Conservation (phyloP, 2,329 filamentous ascomycete species). For the Zelopaecilomyces penicillatus region DNA sequence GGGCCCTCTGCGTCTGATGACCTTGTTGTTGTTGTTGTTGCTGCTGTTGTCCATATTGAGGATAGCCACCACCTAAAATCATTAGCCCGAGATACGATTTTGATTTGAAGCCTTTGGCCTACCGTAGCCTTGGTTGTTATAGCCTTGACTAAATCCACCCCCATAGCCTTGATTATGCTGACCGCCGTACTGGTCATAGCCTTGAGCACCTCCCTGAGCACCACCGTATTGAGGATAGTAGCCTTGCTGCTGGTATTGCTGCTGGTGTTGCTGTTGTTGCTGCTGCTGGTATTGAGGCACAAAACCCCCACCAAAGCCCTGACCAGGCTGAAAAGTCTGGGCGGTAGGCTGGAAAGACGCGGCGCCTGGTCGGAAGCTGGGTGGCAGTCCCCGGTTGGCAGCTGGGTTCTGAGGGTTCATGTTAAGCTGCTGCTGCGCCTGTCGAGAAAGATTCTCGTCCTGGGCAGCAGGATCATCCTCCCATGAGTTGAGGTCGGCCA, state of each 20-base stretch:
- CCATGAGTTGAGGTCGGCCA: constrained; percentile 93
- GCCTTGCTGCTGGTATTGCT: constrained; percentile 42
- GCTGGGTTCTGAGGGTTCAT: constrained; percentile 48
- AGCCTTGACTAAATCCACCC: constrained; percentile 41
- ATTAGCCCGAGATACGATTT: constrained; percentile 11
- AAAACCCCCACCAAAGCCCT: constrained; percentile 52
- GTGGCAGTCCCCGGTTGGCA: constrained; percentile 16
- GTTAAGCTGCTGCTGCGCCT: constrained; percentile 69
- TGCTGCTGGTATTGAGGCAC: constrained; percentile 46
- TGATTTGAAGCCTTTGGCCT: constrained; percentile 6
- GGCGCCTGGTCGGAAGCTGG: constrained; percentile 42
- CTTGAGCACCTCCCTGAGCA: constrained; percentile 28
- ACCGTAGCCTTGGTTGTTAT: constrained; percentile 38
- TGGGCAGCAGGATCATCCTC: constrained; percentile 77
- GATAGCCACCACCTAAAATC: constrained; percentile 39
- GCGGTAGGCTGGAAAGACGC: constrained; percentile 67
- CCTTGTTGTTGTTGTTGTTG: constrained; percentile 29
- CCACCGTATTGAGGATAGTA: constrained; percentile 53
- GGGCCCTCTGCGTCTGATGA: constrained; percentile 12
- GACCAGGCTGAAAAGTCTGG: constrained; percentile 62
- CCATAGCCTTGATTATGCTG: constrained; percentile 47
- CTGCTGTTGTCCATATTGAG: constrained; percentile 43
- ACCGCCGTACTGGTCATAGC: constrained; percentile 41
- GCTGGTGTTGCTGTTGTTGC: constrained; percentile 39
- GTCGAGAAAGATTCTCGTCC: constrained; percentile 69